phyloP scores from a whole-genome alignment of 23 red algal genomes.

The Agarophyton chilense region DNA sequence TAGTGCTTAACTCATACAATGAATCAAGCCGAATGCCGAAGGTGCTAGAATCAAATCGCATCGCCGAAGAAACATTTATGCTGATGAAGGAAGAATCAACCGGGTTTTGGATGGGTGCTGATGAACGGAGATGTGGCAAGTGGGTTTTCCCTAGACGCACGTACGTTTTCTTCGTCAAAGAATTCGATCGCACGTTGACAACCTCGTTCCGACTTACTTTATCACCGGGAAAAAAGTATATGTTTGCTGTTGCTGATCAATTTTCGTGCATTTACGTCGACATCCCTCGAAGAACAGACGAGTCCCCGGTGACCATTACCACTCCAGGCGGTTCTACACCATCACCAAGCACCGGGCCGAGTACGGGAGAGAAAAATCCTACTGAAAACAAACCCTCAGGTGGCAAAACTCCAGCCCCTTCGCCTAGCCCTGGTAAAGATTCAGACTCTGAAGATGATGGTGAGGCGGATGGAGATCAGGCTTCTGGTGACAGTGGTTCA shows the following conservation, averaged over 20 bases:
- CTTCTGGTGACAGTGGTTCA: constrained; percentile 7
- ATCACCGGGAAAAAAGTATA: constrained; percentile 56
- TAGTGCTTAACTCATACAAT: constrained; percentile 40
- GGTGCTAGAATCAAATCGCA: constrained; percentile 21
- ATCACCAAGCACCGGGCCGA: neutral
- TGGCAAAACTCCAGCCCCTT: neutral
- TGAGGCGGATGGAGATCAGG: neutral
- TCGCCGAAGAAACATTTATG: constrained; percentile 54
- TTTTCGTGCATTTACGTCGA: constrained; percentile 59
- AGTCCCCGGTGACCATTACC: neutral
- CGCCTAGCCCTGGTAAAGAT: neutral
- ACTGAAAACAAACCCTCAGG: neutral
- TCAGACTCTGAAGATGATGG: neutral
- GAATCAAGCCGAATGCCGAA: constrained; percentile 12
- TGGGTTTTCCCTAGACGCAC: constrained; percentile 46
- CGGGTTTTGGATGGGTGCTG: constrained; percentile 60
- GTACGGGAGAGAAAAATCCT: neutral
- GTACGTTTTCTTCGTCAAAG: constrained; percentile 44
- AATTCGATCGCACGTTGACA: constrained; percentile 42
- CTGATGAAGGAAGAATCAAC: constrained; percentile 57
- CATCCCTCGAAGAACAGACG: constrained; percentile 9
- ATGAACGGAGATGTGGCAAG: constrained; percentile 44
- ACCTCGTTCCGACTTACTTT: constrained; percentile 39
- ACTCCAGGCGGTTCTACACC: neutral
- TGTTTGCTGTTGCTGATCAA: constrained; percentile 38